Base-by-base conservation (phyloP, 352 stramenopile genomes). In the Phytopythium delawarense region DNA sequence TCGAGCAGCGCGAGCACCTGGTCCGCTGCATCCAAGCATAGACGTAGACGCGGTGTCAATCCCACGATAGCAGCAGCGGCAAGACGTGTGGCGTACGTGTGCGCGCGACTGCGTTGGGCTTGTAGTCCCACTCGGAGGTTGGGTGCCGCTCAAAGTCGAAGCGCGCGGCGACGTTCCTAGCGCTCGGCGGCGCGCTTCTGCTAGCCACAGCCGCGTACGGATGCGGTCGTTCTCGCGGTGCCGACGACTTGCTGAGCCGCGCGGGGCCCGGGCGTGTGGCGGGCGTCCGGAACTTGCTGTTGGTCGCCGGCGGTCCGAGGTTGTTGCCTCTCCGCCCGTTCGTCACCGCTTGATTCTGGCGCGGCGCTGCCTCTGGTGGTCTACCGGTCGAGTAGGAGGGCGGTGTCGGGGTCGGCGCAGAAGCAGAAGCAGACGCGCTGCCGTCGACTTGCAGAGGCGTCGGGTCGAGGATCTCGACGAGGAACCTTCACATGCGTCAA, bases 391-490 rank as follows among this genome's bases (percentile, higher is more conserved):
- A 30, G 37, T 23, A 44, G 1, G 53, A 59, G 20, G 53, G 37
- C 48, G 28, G 13, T 1, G 51, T 2, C 6, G 46, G 20, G 0
- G 39, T 18, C 35, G 49, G 25, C 0, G 59, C 18, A 25, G 50
- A 32, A 2, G 60, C 18, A 34, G 55, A 1, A 52, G 55, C 18
- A 28, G 51, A n/a, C 20, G 55, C 23, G 16, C 30, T 16, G 7
- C 7, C 16, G 6, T 44, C 57, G 12, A 70, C 63, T 7, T 63
- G 32, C 25, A 91, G 57, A 0, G 82, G 82, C 21, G 71, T 85
- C 50, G 79, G 67, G 60, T 91, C 85, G 63, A 92, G 60, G 50
- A 92, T 74, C 25, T 94, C 84, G 7, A 94, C 65, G 34, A 91
- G 63, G 57, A 89, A 91, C 61, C 82, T 94, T 9, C 23, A 6